Percentiles rank a stretch among this genome's conserved stretches.
These are phyloP conservation scores for Penicillium canariense DNA, from an alignment of 495 filamentous ascomycete species.

Conservation along the genomic window DNA sequence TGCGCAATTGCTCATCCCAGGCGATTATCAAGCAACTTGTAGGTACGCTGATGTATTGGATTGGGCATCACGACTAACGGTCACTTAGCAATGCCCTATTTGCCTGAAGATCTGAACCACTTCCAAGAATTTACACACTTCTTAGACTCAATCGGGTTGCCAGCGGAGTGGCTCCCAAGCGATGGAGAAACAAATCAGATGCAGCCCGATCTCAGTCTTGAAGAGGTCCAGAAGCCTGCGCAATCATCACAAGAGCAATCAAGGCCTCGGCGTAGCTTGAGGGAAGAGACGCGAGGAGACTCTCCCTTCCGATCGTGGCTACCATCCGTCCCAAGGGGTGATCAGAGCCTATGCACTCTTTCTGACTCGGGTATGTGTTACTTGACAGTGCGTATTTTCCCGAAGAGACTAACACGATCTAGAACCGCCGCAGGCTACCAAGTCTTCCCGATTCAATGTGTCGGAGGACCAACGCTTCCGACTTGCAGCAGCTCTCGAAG, in stretches of 20 bases:
- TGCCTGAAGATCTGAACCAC: conserved; percentile 40
- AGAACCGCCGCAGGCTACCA: conserved; percentile 34
- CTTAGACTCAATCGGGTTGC: conserved; percentile 40
- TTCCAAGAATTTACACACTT: conserved; percentile 45
- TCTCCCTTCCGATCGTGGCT: conserved; percentile 44
- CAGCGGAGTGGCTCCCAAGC: conserved; percentile 39
- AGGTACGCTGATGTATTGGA: background rate
- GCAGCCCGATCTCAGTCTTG: conserved; percentile 20
- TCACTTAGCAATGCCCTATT: conserved; percentile 32
- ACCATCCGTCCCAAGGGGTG: conserved; percentile 36
- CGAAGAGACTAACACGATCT: background rate
- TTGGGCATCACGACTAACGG: background rate
- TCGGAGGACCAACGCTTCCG: conserved; percentile 38
- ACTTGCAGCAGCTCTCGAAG: conserved; percentile 35
- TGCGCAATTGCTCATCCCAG: conserved; percentile 40
- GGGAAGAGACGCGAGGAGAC: conserved; percentile 34
- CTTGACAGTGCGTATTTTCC: background rate
- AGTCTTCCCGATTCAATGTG: conserved; percentile 30
- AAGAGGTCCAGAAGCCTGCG: conserved; percentile 22
- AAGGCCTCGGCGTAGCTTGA: conserved; percentile 17
- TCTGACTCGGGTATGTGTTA: conserved; percentile 34
- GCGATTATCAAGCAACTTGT: conserved; percentile 32
- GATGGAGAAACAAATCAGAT: conserved; percentile 30
- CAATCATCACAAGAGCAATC: conserved; percentile 22
- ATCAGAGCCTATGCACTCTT: conserved; percentile 36